These are phyloP conservation scores for Coemansia sp. DNA, from an alignment of 192 early-diverging fungal genomes.

Conservation along the genomic window DNA sequence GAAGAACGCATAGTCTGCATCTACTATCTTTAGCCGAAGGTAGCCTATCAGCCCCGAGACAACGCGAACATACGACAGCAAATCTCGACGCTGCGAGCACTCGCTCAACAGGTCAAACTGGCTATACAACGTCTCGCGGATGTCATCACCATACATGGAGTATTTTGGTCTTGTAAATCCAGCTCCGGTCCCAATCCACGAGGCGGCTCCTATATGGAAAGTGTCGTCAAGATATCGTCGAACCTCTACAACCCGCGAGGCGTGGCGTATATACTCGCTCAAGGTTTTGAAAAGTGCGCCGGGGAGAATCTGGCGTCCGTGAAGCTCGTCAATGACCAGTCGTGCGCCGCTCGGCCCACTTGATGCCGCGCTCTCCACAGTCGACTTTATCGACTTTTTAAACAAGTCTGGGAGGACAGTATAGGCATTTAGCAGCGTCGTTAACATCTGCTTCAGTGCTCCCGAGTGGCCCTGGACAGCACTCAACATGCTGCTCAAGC, in stretches of 20 bases:
- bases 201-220: constrained; percentile 21
- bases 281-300: constrained; percentile 38
- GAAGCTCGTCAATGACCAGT: constrained; percentile 25
- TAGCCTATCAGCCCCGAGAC: constrained; percentile 36
- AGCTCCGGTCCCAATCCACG: constrained; percentile 35
- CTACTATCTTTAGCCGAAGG: constrained; percentile 28
- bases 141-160: constrained; percentile 22
- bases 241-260: constrained; percentile 1
- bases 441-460: constrained; percentile 9
- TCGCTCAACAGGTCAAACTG: constrained; percentile 8
- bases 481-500: constrained; percentile 6
- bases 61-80: constrained; percentile 19
- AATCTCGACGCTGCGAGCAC: constrained; percentile 6
- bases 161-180: constrained; percentile 25
- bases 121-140: constrained; percentile 18
- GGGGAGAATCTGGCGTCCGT: constrained; percentile 24
- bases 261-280: background rate
- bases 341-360: background rate
- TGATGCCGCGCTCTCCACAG: constrained; percentile 15
- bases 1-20: constrained; percentile 25
- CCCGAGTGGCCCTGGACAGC: background rate
- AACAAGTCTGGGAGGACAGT: constrained; percentile 36
- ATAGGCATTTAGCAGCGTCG: constrained; percentile 16
- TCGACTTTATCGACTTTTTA: constrained; percentile 30
- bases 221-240: constrained; percentile 21